Percentiles rank a stretch among this genome's conserved stretches.
phyloP scores from a whole-genome alignment of 495 filamentous ascomycete genomes.

The Lasiosphaeriaceae sp. region DNA sequence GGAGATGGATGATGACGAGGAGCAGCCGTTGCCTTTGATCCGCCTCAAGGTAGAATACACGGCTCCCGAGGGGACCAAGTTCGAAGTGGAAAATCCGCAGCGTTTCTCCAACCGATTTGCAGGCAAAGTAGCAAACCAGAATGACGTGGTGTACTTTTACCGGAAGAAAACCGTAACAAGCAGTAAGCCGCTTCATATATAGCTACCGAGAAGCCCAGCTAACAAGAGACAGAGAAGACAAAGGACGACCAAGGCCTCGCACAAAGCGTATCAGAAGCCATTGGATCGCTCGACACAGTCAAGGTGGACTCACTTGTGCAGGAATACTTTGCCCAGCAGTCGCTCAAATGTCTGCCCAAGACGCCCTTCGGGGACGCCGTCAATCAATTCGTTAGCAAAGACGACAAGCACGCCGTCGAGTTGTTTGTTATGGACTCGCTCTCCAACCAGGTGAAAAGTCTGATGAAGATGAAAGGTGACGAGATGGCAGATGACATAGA shows the following conservation, averaged over 20 bases:
- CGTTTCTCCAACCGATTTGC: constrained; percentile 93
- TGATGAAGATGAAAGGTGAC: constrained; percentile 65
- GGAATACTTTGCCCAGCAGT: constrained; percentile 79
- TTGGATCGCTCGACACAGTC: constrained; percentile 65
- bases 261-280: constrained; percentile 55
- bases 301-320: constrained; percentile 84
- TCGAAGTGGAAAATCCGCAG: constrained; percentile 92
- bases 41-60: constrained; percentile 88
- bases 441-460: constrained; percentile 67
- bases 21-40: constrained; percentile 76
- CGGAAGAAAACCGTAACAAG: constrained; percentile 64
- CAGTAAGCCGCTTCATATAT: constrained; percentile 28
- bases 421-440: constrained; percentile 81
- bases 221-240: constrained; percentile 21
- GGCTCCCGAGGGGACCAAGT: constrained; percentile 79
- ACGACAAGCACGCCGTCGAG: constrained; percentile 91
- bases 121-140: constrained; percentile 85
- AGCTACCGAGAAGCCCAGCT: background rate
- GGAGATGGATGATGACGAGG: constrained; percentile 52
- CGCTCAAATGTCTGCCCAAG: constrained; percentile 83
- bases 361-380: constrained; percentile 92
- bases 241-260: constrained; percentile 45
- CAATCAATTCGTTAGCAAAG: constrained; percentile 88
- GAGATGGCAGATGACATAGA: constrained; percentile 58
- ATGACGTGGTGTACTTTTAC: constrained; percentile 90